Conservation (phyloP, 2,329 filamentous ascomycete genomes). For the Lachnellula occidentalis region DNA sequence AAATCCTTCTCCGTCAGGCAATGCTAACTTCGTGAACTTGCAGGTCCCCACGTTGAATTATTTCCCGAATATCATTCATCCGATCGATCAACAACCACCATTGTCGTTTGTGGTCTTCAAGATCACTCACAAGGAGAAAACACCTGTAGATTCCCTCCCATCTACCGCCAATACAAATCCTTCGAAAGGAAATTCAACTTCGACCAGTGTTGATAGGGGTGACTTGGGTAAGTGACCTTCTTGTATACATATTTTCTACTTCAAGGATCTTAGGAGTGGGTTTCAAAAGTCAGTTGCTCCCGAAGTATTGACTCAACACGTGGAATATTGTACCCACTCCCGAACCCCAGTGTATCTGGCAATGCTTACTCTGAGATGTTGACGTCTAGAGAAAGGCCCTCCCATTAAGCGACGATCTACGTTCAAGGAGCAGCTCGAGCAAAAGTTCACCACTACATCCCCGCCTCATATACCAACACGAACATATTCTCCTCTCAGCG, state of each 20-base stretch:
- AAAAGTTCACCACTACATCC: slow-evolving; percentile 26
- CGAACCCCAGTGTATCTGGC: no score
- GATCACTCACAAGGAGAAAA: slow-evolving; percentile 38
- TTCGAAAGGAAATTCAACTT: slow-evolving; percentile 15
- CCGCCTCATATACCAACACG: slow-evolving; percentile 45
- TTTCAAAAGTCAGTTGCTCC: no score
- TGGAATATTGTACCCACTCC: no score
- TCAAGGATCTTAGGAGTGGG: no score
- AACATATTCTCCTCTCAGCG: slow-evolving; percentile 46
- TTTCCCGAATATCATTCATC: slow-evolving; percentile 57
- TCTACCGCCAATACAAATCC: background rate
- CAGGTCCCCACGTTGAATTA: slow-evolving; percentile 49
- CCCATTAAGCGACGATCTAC: slow-evolving; percentile 6
- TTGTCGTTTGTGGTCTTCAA: slow-evolving; percentile 45
- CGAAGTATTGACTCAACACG: no score
- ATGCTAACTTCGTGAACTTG: no score
- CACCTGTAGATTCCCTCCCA: background rate
- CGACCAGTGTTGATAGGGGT: slow-evolving; percentile 23
- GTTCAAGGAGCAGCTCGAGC: slow-evolving; percentile 3
- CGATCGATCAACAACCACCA: slow-evolving; percentile 43
- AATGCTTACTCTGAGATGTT: no score
- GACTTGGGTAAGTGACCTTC: background rate
- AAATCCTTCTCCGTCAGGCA: no score
- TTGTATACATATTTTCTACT: no score
- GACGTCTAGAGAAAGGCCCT: slow-evolving; percentile 11